phyloP scores from a whole-genome alignment of 2,329 filamentous ascomycete genomes.

The Aspergillus neoniger region DNA sequence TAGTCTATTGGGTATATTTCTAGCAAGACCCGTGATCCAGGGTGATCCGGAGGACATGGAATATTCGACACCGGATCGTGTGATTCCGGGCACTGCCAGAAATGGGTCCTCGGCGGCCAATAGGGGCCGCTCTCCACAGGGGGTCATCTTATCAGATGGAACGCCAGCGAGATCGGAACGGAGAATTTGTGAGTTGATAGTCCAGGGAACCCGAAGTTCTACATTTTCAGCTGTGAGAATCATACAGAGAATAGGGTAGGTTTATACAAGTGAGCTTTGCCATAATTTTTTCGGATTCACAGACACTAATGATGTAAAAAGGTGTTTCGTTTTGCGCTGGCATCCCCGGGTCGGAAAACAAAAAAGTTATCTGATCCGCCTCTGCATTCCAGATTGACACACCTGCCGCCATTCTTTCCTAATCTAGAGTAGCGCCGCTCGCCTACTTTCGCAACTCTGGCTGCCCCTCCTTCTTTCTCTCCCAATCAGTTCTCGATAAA shows the following conservation, averaged over 20 bases:
- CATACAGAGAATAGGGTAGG: too few species aligned
- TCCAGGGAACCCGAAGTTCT: background rate
- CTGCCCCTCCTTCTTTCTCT: background rate
- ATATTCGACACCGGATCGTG: background rate
- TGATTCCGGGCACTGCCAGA: conserved; percentile 5
- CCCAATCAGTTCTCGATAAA: background rate
- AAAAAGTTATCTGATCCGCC: conserved; percentile 7
- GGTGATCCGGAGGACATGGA: background rate
- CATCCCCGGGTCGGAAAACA: too few species aligned
- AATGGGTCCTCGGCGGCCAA: background rate
- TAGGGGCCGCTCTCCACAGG: background rate
- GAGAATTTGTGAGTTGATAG: background rate
- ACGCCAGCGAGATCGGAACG: background rate
- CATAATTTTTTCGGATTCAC: too few species aligned
- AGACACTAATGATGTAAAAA: too few species aligned
- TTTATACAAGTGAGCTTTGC: too few species aligned
- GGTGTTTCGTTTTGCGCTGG: too few species aligned
- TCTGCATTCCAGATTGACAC: background rate
- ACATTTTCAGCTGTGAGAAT: background rate
- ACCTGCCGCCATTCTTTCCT: background rate
- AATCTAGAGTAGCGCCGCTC: background rate
- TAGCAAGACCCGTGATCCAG: background rate
- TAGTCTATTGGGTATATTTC: background rate
- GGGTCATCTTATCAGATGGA: conserved; percentile 8
- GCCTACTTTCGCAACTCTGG: background rate